Conservation (phyloP, 1,284 basidiomycete species). For the Tilletia caries region DNA sequence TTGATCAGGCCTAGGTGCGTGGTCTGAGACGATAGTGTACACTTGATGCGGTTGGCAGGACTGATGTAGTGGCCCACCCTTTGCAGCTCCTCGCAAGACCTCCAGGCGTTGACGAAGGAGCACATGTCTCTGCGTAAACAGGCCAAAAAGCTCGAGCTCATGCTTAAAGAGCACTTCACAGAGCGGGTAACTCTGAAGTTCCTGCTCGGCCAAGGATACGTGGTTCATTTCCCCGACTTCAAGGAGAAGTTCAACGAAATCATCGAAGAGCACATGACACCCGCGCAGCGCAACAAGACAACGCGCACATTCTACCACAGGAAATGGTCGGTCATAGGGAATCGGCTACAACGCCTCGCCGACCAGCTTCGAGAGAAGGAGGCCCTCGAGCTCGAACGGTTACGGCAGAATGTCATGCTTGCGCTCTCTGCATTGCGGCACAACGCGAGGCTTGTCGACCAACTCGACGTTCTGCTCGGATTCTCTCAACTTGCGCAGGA, state of each 20-base stretch:
- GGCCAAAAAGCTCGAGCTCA: constrained; percentile 28
- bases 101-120: constrained; percentile 28
- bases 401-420: constrained; percentile 35
- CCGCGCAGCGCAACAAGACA: constrained; percentile 37
- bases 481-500: constrained; percentile 81
- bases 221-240: constrained; percentile 41
- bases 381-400: constrained; percentile 30
- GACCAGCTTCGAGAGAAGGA: constrained; percentile 34
- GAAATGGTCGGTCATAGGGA: constrained; percentile 36
- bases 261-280: constrained; percentile 25
- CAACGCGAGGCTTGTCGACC: constrained; percentile 79
- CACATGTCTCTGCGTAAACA: constrained; percentile 26
- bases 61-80: not conserved
- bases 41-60: not conserved
- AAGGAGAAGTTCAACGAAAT: not conserved
- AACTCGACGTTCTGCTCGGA: constrained; percentile 77
- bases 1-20: constrained; percentile 39
- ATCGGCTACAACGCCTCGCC: constrained; percentile 24
- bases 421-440: constrained; percentile 55
- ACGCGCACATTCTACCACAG: constrained; percentile 44
- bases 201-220: constrained; percentile 46
- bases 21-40: not conserved
- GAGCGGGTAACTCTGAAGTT: constrained; percentile 35
- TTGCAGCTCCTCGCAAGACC: constrained; percentile 25
- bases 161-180: constrained; percentile 26